Percentiles rank a stretch among this genome's conserved stretches.
These are phyloP conservation scores for Leishmania gerbilli DNA, from an alignment of 208 protist genomes.

Conservation along the genomic window DNA sequence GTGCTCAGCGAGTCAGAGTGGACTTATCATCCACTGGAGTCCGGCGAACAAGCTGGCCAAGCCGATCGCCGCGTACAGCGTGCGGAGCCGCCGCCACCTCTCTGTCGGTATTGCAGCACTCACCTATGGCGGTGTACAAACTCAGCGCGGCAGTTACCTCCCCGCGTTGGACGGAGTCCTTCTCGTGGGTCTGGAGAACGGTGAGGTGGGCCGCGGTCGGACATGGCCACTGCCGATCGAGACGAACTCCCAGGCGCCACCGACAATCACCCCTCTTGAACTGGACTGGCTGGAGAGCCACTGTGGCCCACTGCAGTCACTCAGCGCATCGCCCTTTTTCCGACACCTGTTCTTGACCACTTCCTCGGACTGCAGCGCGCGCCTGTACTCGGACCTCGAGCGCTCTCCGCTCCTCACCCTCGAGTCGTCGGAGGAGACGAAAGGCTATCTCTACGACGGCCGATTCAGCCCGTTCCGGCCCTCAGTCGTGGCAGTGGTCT, in stretches of 20 bases:
- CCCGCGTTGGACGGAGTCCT: slow-evolving; percentile 63
- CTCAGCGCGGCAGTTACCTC: slow-evolving; percentile 25
- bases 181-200: slow-evolving; percentile 84
- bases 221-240: slow-evolving; percentile 35
- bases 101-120: slow-evolving; percentile 67
- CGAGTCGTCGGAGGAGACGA: slow-evolving; percentile 79
- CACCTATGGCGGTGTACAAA: slow-evolving; percentile 37
- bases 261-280: slow-evolving; percentile 46
- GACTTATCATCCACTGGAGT: slow-evolving; percentile 80
- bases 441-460: slow-evolving; percentile 82
- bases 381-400: slow-evolving; percentile 82
- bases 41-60: slow-evolving; percentile 59
- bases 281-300: slow-evolving; percentile 79
- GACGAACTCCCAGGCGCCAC: slow-evolving; percentile 14
- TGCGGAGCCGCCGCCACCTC: slow-evolving; percentile 55
- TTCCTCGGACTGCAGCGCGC: slow-evolving; percentile 85
- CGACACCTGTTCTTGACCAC: slow-evolving; percentile 86
- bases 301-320: slow-evolving; percentile 74
- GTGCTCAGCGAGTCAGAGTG: slow-evolving; percentile 75
- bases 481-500: slow-evolving; percentile 76
- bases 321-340: slow-evolving; percentile 86
- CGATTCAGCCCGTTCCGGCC: slow-evolving; percentile 89
- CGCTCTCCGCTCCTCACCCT: slow-evolving; percentile 66
- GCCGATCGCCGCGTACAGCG: slow-evolving; percentile 59
- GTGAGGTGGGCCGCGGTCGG: slow-evolving; percentile 85